These are phyloP conservation scores for Heterobasidion annosum DNA, from an alignment of 1,284 basidiomycete species.

Conservation along the genomic window DNA sequence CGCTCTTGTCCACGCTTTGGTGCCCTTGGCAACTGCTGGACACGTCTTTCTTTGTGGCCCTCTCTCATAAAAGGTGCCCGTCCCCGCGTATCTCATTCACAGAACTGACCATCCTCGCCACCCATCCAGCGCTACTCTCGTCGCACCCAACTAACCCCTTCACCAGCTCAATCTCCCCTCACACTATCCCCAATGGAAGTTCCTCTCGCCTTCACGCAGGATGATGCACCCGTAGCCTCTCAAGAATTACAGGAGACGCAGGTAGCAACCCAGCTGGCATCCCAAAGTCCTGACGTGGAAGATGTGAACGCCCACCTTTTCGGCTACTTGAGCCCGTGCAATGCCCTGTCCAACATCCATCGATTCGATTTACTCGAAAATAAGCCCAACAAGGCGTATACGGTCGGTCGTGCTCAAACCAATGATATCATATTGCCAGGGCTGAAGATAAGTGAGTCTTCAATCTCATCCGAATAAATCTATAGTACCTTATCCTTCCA, in stretches of 20 bases:
- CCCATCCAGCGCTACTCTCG: too few relatives aligned
- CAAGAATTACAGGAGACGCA: conserved; percentile 34
- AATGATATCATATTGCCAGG: conserved; percentile 55
- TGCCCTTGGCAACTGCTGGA: too few relatives aligned
- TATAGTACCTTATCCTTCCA: not conserved
- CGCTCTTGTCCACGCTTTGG: too few relatives aligned
- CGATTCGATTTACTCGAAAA: conserved; percentile 55
- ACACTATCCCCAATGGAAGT: too few relatives aligned
- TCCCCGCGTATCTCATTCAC: too few relatives aligned
- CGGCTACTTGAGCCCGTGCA: conserved; percentile 61
- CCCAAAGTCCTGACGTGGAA: conserved; percentile 15
- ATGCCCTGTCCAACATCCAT: conserved; percentile 23
- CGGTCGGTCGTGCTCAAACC: conserved; percentile 42
- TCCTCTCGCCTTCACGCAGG: too few relatives aligned
- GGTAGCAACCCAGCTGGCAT: conserved; percentile 16
- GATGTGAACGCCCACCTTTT: conserved; percentile 44
- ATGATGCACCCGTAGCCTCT: too few relatives aligned
- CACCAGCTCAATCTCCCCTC: too few relatives aligned
- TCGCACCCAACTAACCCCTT: too few relatives aligned
- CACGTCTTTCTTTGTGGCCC: too few relatives aligned
- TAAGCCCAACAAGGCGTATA: conserved; percentile 15
- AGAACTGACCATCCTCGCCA: too few relatives aligned
- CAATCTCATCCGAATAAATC: conserved; percentile 6
- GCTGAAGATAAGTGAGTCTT: conserved; percentile 66
- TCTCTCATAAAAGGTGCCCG: too few relatives aligned